Base-by-base conservation (phyloP, 305 asterid species). In the Striga hermonthica region DNA sequence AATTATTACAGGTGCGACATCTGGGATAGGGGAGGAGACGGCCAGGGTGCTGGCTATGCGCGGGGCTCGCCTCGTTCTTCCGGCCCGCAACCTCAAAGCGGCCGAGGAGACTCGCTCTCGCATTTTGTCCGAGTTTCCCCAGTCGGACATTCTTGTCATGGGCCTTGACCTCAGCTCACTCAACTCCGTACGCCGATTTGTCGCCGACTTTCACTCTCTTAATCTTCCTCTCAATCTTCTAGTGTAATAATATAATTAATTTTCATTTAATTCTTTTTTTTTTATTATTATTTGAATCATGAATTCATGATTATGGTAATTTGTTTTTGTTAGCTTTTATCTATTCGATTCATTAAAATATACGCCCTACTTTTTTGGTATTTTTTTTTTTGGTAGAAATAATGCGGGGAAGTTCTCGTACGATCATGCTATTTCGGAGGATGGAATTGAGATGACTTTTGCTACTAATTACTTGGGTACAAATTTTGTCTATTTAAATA, bases 11-110 rank as follows among this genome's bases (percentile, higher is more conserved):
- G 98, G 98, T 9, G 98, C 97, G 57, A 93, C 98, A 78, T 90
- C 98, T 1, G 98, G 99, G 35, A 93, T 90, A 50, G 97, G 99
- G 40, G 92, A 88, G 1, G 99, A 93, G 79, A 90, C 97, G 75
- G 99, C 99, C 6, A 58, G 95, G 64, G 92, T 84, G 48, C 71
- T 93, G 66, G 99, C 96, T 2, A 82, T 75, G 72, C 83, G 95
- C 16, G 96, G 99, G 14, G 96, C 81, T 14, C 74, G 87, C 74
- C 87, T 93, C 28, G 82, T 93, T 62, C 52, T 93, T 16, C 99
- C 99, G 44, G 95, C 92, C 4, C 80, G 99, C 76, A 77, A 71
- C 68, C 60, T 80, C 49, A 90, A 93, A 74, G 83, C 89, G 0
- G 97, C 95, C 5, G 96, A 88, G 84, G 99, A 93, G 1, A 76